These are phyloP conservation scores for Zygotorulaspora sp. DNA, from an alignment of 805 yeast species.

Conservation along the genomic window DNA sequence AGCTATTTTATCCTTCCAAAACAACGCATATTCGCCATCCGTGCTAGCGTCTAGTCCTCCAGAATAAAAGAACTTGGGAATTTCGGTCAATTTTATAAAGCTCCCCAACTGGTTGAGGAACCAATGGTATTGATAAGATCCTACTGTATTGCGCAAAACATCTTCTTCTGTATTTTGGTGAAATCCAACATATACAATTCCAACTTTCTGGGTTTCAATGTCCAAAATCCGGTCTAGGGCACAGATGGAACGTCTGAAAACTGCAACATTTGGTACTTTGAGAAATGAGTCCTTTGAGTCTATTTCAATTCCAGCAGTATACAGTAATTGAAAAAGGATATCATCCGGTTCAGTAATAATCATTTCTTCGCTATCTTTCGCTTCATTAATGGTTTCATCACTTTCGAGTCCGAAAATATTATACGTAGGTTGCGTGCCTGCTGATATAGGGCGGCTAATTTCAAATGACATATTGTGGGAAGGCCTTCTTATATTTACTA, in stretches of 20 bases:
- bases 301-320: constrained; percentile 4
- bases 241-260: constrained; percentile 49
- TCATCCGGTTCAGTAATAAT: constrained; percentile 5
- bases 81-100: constrained; percentile 52
- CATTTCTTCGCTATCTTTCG: neutral
- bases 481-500: constrained; percentile 12
- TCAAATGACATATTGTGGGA: constrained; percentile 11
- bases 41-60: constrained; percentile 77
- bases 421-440: constrained; percentile 5
- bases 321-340: constrained; percentile 7
- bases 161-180: constrained; percentile 61
- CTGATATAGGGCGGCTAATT: constrained; percentile 2
- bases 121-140: constrained; percentile 57
- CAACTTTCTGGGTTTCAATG: constrained; percentile 73
- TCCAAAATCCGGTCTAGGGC: constrained; percentile 73
- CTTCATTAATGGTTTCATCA: neutral
- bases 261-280: constrained; percentile 28
- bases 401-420: constrained; percentile 7
- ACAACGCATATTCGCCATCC: constrained; percentile 69
- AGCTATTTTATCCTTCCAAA: constrained; percentile 65
- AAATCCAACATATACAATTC: constrained; percentile 68
- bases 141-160: constrained; percentile 58
- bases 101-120: constrained; percentile 59
- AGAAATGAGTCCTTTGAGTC: constrained; percentile 18
- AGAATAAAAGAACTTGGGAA: constrained; percentile 46